Evolutionary conservation across 106 monocot species (phyloP).

Genomic region (Dendrobium nobile): DNA sequence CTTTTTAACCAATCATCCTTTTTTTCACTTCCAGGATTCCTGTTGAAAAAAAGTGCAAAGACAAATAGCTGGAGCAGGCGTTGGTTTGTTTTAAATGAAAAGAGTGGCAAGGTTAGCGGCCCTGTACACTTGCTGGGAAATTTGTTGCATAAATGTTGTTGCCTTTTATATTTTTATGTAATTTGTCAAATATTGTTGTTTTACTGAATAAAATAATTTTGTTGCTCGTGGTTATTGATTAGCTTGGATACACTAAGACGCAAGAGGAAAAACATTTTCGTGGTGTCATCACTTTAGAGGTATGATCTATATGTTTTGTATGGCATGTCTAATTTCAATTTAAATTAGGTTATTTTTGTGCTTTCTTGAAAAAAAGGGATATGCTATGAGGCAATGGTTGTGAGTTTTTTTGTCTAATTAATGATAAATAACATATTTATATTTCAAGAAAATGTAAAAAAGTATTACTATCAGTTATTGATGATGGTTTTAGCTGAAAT

Average conservation of each 20-base stretch:
- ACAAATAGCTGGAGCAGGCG: conserved; percentile 81
- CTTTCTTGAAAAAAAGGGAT: not conserved
- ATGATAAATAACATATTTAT: not conserved
- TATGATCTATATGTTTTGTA: conserved; percentile 11
- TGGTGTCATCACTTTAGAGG: conserved; percentile 90
- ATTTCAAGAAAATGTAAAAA: not conserved
- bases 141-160: not conserved
- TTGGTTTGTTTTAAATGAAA: conserved; percentile 98
- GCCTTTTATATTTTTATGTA: not conserved
- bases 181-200: conserved; percentile 1
- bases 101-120: conserved; percentile 79
- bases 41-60: conserved; percentile 90
- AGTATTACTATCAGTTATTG: not conserved
- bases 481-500: not conserved
- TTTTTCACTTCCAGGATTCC: conserved; percentile 31
- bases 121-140: not conserved
- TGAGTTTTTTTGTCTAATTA: not conserved
- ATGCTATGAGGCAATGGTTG: not conserved
- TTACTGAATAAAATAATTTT: not conserved
- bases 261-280: conserved; percentile 95
- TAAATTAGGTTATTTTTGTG: not conserved
- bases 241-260: conserved; percentile 97
- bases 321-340: not conserved
- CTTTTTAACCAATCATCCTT: not conserved
- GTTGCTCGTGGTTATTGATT: not conserved